phyloP scores from a whole-genome alignment of 345 rosid genomes.

The Rubroshorea leprosula region DNA sequence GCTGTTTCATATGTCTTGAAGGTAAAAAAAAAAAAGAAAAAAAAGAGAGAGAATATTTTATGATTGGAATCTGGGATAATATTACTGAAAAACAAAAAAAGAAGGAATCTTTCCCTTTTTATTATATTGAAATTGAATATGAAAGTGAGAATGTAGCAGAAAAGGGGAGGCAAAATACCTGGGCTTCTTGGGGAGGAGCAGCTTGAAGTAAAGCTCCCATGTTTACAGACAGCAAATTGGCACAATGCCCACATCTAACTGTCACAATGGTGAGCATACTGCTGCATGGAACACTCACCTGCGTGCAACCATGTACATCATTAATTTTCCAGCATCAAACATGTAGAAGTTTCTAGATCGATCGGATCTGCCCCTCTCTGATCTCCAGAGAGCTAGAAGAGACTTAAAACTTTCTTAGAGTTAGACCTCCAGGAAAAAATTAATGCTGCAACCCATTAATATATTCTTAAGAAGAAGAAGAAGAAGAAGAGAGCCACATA shows the following conservation, averaged over 20 bases:
- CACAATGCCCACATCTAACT: slow-evolving; percentile 93
- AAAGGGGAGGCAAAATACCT: slow-evolving; percentile 30
- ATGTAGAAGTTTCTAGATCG: background rate
- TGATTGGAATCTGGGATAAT: slow-evolving; percentile 7
- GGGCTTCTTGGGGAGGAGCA: slow-evolving; percentile 50
- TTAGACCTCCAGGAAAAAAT: no score
- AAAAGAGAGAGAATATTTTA: background rate
- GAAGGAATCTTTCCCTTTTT: no score
- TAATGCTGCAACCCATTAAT: background rate
- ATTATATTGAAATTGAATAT: background rate
- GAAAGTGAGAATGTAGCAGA: background rate
- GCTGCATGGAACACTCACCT: slow-evolving; percentile 89
- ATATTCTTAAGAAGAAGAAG: slow-evolving; percentile 26
- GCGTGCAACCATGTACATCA: slow-evolving; percentile 8
- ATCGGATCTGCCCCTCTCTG: background rate
- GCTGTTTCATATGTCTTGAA: background rate
- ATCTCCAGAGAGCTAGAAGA: no score
- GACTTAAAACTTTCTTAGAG: no score
- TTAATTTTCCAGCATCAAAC: background rate
- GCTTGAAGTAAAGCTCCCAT: slow-evolving; percentile 65
- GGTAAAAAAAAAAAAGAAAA: background rate
- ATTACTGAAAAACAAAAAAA: no score
- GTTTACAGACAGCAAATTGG: slow-evolving; percentile 78
- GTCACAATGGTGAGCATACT: slow-evolving; percentile 69
- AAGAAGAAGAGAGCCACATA: slow-evolving; percentile 21